phyloP scores from a whole-genome alignment of 164 flowering plant genomes.

The Annona cherimola region DNA sequence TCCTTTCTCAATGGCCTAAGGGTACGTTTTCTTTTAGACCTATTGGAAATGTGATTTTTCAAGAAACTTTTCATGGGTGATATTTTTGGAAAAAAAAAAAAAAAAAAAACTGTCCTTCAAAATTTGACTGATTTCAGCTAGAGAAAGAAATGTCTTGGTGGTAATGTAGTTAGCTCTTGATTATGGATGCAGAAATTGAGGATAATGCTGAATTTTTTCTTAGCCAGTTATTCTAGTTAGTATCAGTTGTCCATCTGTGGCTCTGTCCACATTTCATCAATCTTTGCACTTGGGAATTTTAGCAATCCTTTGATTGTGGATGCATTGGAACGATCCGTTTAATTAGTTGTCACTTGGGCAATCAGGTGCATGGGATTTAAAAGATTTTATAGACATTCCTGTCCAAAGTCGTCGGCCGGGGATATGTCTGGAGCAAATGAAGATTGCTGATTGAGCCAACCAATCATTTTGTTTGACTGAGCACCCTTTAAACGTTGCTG shows the following conservation, averaged over 20 bases:
- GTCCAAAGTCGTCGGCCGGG: background rate
- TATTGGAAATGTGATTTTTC: too few relatives aligned
- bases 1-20: slow-evolving; percentile 89
- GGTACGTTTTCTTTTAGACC: slow-evolving; percentile 37
- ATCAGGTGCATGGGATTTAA: background rate
- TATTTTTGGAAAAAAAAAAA: too few relatives aligned
- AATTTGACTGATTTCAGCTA: too few relatives aligned
- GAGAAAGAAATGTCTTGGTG: too few relatives aligned
- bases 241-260: background rate
- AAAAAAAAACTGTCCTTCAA: too few relatives aligned
- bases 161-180: too few relatives aligned
- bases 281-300: background rate
- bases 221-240: too few relatives aligned
- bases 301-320: background rate
- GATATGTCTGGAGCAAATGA: background rate
- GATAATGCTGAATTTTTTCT: background rate
- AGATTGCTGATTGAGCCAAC: background rate
- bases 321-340: background rate
- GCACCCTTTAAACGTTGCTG: background rate
- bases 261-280: background rate
- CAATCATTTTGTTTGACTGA: background rate
- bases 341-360: background rate
- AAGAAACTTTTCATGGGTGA: too few relatives aligned
- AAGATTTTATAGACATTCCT: background rate
- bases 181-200: background rate